phyloP scores from a whole-genome alignment of 768 basidiomycete genomes.

The Mycena filopes region DNA sequence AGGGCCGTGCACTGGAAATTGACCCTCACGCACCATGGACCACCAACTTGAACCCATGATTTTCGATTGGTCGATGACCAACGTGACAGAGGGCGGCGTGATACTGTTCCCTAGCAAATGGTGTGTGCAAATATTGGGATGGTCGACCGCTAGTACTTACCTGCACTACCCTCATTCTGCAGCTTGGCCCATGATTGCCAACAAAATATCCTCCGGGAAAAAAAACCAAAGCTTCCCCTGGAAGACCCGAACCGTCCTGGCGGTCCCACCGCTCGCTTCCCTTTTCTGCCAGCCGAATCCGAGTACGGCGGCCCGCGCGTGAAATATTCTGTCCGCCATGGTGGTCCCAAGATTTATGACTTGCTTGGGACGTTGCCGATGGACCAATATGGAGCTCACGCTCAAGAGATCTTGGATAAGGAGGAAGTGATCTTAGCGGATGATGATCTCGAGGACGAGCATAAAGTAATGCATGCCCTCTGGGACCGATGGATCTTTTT shows the following conservation, averaged over 20 bases:
- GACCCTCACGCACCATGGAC: no score
- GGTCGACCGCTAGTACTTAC: no score
- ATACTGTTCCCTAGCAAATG: no score
- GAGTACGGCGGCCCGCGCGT: slow-evolving; percentile 60
- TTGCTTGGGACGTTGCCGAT: slow-evolving; percentile 68
- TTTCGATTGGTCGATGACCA: no score
- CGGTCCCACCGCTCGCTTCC: slow-evolving; percentile 59
- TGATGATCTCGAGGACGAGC: slow-evolving; percentile 77
- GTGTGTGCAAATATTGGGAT: no score
- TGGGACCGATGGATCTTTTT: slow-evolving; percentile 82
- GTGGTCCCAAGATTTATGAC: slow-evolving; percentile 74
- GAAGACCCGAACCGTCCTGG: slow-evolving; percentile 38
- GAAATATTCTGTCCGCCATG: slow-evolving; percentile 70
- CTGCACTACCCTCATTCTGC: no score
- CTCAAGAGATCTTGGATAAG: slow-evolving; percentile 74
- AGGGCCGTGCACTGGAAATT: no score
- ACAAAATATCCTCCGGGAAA: no score
- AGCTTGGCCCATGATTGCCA: no score
- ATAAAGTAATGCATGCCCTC: slow-evolving; percentile 82
- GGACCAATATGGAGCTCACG: slow-evolving; percentile 70
- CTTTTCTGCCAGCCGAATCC: slow-evolving; percentile 62
- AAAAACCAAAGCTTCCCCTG: no score
- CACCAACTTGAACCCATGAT: no score
- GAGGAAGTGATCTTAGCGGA: slow-evolving; percentile 82
- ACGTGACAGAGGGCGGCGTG: no score